Evolutionary conservation across 371 early-diverging fungal species (phyloP).

Genomic region (Zopfochytrium polystomum): DNA sequence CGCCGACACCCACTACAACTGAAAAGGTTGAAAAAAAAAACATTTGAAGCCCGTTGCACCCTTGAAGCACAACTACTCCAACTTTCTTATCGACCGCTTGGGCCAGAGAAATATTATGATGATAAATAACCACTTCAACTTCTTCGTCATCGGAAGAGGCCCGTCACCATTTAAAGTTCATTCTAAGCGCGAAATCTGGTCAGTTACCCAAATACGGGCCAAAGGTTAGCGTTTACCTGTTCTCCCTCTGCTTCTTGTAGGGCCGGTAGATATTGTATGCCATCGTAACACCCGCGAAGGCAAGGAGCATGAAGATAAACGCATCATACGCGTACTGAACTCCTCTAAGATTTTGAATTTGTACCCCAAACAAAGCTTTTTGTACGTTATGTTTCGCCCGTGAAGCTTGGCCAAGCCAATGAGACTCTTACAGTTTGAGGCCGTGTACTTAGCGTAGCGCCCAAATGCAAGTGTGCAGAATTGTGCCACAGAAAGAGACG

Average conservation of each 20-base stretch:
- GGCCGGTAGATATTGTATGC: slow-evolving; percentile 45
- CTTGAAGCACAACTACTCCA: too few species aligned
- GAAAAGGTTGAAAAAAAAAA: too few species aligned
- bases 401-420: neutral
- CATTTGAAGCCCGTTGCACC: too few species aligned
- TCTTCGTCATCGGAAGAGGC: too few species aligned
- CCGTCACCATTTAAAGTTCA: slow-evolving; percentile 29
- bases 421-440: slow-evolving; percentile 31
- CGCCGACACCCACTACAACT: too few species aligned
- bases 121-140: too few species aligned
- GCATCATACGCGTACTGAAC: slow-evolving; percentile 45
- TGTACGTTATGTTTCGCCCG: slow-evolving; percentile 1
- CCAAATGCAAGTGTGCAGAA: slow-evolving; percentile 53
- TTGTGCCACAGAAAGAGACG: slow-evolving; percentile 52
- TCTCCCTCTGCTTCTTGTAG: slow-evolving; percentile 40
- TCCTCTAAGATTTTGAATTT: slow-evolving; percentile 45
- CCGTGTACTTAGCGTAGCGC: slow-evolving; percentile 48
- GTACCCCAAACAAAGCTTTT: slow-evolving; percentile 54
- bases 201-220: too few species aligned
- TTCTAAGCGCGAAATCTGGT: too few species aligned
- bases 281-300: slow-evolving; percentile 36
- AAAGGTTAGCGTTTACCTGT: too few species aligned
- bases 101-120: too few species aligned
- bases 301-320: slow-evolving; percentile 42
- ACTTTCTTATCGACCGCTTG: too few species aligned